Base-by-base conservation (phyloP, 2,329 filamentous ascomycete genomes). In the Lasiodiplodia sp. region DNA sequence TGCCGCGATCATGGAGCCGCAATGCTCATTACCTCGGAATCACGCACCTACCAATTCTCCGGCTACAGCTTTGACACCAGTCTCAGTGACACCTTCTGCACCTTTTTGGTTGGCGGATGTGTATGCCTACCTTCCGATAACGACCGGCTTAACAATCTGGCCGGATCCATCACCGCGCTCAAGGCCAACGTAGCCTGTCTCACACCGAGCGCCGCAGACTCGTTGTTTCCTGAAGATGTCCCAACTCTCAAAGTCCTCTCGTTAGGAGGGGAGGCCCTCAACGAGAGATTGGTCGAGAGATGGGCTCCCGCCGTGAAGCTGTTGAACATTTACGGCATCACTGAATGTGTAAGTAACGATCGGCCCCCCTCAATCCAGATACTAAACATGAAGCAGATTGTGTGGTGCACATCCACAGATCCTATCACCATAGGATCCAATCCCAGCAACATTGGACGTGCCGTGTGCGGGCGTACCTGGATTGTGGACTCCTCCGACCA, bases 251-350 rank as follows among this genome's bases (percentile, higher is more conserved):
- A 84, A 47, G 73, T 72, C 0, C 70, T 79, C 11, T 69, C 75
- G 2, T 69, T 79, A 11, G 75, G 75, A 47, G 78, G 78, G 18
- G 78, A 79, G 60, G 75, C 76, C 2, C 76, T 78, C 73, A n/a
- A 21, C 40, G 23, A 40, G 38, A 38, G 58, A 8, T 34, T 40
- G 1, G 40, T 16, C n/a, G 37, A 58, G 34, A 34, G 34, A 40
- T 83, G 81, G 81, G 75, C 76, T 14, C 72, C 73, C 5, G 62
- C 77, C 60, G 77, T 79, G 67, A 69, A 73, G 25, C 72, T 78
- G 1, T 76, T 74, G 69, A 81, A 81, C 67, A 74, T 75, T 0
- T 83, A 82, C 55, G 81, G 81, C 0, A 79, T 80, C 2, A 75
- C 78, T 2, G 81, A 83, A 69, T 40, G 38, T 40, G 38, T 40